Percentiles rank a stretch among this genome's conserved stretches.
Conservation (phyloP, 108 stramenopile species). For the Chaetoceros muelleri region DNA sequence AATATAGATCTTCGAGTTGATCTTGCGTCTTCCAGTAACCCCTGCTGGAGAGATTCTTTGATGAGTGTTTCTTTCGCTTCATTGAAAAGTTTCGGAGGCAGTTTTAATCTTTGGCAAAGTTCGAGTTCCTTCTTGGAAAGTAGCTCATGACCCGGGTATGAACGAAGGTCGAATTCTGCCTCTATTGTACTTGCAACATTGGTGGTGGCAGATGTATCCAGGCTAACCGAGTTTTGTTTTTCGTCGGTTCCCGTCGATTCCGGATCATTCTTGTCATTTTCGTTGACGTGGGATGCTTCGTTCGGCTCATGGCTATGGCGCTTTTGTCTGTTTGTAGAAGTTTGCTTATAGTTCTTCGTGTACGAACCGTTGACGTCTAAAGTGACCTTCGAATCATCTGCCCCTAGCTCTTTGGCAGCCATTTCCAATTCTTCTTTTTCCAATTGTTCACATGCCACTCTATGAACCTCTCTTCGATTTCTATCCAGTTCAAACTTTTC, state of each 20-base stretch:
- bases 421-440: conserved; percentile 37
- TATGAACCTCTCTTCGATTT: conserved; percentile 62
- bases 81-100: conserved; percentile 58
- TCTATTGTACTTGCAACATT: not conserved
- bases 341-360: not conserved
- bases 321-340: not conserved
- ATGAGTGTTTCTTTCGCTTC: conserved; percentile 73
- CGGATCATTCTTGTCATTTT: conserved; percentile 15
- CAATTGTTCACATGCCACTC: conserved; percentile 41
- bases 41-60: conserved; percentile 50
- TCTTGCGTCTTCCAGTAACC: conserved; percentile 40
- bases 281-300: conserved; percentile 10
- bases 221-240: not conserved
- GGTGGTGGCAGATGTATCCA: not conserved
- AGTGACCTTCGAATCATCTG: not conserved
- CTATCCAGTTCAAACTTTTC: conserved; percentile 83
- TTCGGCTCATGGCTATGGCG: not conserved
- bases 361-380: not conserved
- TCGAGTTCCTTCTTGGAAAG: conserved; percentile 54
- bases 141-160: conserved; percentile 37
- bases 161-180: conserved; percentile 19
- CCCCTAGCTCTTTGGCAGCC: conserved; percentile 6
- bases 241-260: not conserved
- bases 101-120: conserved; percentile 43
- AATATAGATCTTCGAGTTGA: conserved; percentile 33